phyloP scores from a whole-genome alignment of 805 yeast genomes.

The Cephaloascus albidus region DNA sequence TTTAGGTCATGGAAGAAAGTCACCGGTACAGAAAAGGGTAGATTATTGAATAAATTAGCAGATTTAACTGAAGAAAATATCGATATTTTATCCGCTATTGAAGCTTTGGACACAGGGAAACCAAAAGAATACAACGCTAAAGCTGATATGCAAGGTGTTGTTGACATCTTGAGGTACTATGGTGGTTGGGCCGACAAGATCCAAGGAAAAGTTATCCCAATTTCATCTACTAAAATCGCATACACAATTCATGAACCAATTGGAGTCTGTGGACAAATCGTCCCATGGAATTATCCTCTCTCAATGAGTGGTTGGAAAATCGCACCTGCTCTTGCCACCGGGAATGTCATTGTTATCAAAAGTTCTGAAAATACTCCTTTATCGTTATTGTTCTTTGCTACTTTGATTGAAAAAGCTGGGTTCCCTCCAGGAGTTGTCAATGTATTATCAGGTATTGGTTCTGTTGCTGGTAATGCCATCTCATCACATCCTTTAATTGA shows the following conservation, averaged over 20 bases:
- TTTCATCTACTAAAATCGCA: conserved; percentile 40
- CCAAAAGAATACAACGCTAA: conserved; percentile 37
- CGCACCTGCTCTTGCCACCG: conserved; percentile 35
- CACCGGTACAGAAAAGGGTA: conserved; percentile 29
- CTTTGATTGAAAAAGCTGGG: conserved; percentile 29
- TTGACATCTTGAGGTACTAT: conserved; percentile 37
- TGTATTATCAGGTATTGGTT: conserved; percentile 34
- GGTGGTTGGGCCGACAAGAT: conserved; percentile 59
- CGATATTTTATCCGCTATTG: conserved; percentile 41
- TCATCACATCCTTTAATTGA: conserved; percentile 29
- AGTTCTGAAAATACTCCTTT: conserved; percentile 38
- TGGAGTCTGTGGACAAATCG: conserved; percentile 60
- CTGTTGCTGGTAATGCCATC: conserved; percentile 32
- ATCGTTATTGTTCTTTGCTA: conserved; percentile 30
- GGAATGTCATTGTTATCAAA: conserved; percentile 33
- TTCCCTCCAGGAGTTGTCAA: conserved; percentile 35
- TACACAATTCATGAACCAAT: conserved; percentile 61
- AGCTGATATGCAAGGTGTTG: conserved; percentile 38
- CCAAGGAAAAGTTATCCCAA: conserved; percentile 30
- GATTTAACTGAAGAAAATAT: conserved; percentile 38
- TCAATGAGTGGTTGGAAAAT: conserved; percentile 36
- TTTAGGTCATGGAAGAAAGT: conserved; percentile 38
- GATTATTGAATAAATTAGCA: conserved; percentile 35
- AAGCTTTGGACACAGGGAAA: conserved; percentile 49
- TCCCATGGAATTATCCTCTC: conserved; percentile 67